phyloP scores from a whole-genome alignment of 1,139 yeast species.

The Yamadazyma songkhlaensis region DNA sequence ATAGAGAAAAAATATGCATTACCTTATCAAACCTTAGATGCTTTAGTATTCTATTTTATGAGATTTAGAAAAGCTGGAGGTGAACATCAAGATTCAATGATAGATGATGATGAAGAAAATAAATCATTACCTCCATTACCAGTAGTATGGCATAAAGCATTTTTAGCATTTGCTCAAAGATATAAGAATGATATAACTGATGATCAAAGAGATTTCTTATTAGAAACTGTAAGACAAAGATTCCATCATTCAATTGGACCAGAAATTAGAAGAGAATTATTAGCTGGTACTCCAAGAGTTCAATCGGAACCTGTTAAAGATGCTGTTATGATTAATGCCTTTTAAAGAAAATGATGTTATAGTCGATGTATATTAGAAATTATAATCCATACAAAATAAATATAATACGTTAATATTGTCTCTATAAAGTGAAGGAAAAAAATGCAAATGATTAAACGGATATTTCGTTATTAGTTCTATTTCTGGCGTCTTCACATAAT shows the following conservation, averaged over 20 bases:
- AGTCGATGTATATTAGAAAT: constrained; percentile 5
- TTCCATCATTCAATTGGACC: constrained; percentile 89
- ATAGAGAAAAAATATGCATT: constrained; percentile 94
- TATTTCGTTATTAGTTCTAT: constrained; percentile 26
- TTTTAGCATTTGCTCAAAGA: constrained; percentile 89
- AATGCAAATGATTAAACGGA: constrained; percentile 2
- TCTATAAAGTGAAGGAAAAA: too few relatives aligned
- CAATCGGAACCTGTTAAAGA: constrained; percentile 23
- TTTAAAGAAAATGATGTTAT: constrained; percentile 17
- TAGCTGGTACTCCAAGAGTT: constrained; percentile 66
- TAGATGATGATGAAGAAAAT: constrained; percentile 25
- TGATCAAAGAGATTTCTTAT: constrained; percentile 90
- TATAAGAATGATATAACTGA: constrained; percentile 96
- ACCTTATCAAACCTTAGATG: constrained; percentile 95
- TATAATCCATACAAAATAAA: neutral
- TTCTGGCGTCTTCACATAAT: constrained; percentile 41
- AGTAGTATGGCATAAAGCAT: constrained; percentile 96
- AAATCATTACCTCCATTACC: constrained; percentile 70
- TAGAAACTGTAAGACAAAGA: constrained; percentile 89
- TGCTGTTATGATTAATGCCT: constrained; percentile 40
- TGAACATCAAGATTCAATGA: constrained; percentile 22
- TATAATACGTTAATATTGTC: neutral
- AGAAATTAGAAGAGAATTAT: constrained; percentile 87
- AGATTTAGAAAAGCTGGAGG: constrained; percentile 65
- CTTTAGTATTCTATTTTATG: constrained; percentile 92